Conservation (phyloP, 768 basidiomycete genomes). For the Rhodotorula graminis region DNA sequence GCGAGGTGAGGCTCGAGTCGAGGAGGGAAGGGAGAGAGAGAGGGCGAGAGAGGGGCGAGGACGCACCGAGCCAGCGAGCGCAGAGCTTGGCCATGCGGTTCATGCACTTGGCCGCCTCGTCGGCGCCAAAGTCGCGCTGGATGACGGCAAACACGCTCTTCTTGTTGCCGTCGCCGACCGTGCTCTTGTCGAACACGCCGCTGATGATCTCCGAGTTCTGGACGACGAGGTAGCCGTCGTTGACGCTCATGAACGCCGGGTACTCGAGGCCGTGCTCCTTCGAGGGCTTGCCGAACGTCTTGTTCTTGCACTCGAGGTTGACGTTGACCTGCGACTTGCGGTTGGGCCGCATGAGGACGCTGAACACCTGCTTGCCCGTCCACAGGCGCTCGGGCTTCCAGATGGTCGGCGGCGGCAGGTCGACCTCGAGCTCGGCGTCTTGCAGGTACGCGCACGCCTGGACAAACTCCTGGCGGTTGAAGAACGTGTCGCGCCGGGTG, state of each 20-base stretch:
- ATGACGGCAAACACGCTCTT: constrained; percentile 98
- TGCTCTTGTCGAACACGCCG: constrained; percentile 97
- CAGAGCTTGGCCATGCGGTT: constrained; percentile 90
- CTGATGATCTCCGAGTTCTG: constrained; percentile 99
- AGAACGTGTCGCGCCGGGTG: constrained; percentile 85
- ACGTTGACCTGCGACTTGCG: constrained; percentile 72
- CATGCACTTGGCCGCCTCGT: constrained; percentile 93
- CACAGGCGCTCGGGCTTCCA: constrained; percentile 87
- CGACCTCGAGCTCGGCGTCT: constrained; percentile 85
- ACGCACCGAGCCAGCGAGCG: constrained; percentile 81
- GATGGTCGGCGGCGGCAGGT: constrained; percentile 90
- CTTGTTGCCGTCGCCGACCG: constrained; percentile 96
- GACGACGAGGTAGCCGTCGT: constrained; percentile 95
- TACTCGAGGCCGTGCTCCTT: constrained; percentile 47
- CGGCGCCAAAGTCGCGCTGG: constrained; percentile 88
- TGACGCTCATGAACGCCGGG: constrained; percentile 63
- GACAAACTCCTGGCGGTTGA: constrained; percentile 88
- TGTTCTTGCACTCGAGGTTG: constrained; percentile 93
- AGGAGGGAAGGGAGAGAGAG: too few species aligned
- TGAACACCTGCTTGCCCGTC: constrained; percentile 99
- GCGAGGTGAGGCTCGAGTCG: constrained; percentile 24
- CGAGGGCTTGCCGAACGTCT: constrained; percentile 55
- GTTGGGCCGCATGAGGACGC: constrained; percentile 92
- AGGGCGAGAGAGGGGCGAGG: not conserved
- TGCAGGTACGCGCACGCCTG: constrained; percentile 93